phyloP scores from a whole-genome alignment of 2,329 filamentous ascomycete species.

The Rhinocladiella mackenziei region DNA sequence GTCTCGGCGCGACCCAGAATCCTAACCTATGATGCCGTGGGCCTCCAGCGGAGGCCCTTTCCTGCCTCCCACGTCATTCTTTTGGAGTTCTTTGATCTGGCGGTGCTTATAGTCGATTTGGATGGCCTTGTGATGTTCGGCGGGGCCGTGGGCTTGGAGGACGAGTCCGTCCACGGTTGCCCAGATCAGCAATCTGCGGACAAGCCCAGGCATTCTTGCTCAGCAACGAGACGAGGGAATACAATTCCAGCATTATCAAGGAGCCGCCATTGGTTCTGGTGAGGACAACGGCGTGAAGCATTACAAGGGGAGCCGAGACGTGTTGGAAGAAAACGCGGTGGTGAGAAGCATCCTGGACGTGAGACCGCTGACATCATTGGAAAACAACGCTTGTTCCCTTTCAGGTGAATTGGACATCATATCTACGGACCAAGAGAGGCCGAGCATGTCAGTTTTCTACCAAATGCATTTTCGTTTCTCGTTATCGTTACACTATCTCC shows the following conservation, averaged over 20 bases:
- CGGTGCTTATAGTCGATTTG: slow-evolving; percentile 66
- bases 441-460: no score
- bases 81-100: slow-evolving; percentile 45
- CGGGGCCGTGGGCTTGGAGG: slow-evolving; percentile 64
- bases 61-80: slow-evolving; percentile 32
- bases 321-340: no score
- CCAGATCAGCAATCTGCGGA: slow-evolving; percentile 74
- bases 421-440: no score
- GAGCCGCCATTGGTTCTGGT: no score
- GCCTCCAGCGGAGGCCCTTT: slow-evolving; percentile 44
- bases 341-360: no score
- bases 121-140: slow-evolving; percentile 49
- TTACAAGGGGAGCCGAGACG: no score
- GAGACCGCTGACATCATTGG: not conserved
- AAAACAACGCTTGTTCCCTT: no score
- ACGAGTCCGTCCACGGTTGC: slow-evolving; percentile 79
- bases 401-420: no score
- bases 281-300: no score
- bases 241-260: no score
- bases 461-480: slow-evolving; percentile 16
- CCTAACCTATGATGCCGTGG: slow-evolving; percentile 56
- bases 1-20: slow-evolving; percentile 19
- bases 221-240: not conserved
- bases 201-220: slow-evolving; percentile 65
- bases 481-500: slow-evolving; percentile 22